Conservation (phyloP, 257 asterid genomes). For the Lycium barbarum region DNA sequence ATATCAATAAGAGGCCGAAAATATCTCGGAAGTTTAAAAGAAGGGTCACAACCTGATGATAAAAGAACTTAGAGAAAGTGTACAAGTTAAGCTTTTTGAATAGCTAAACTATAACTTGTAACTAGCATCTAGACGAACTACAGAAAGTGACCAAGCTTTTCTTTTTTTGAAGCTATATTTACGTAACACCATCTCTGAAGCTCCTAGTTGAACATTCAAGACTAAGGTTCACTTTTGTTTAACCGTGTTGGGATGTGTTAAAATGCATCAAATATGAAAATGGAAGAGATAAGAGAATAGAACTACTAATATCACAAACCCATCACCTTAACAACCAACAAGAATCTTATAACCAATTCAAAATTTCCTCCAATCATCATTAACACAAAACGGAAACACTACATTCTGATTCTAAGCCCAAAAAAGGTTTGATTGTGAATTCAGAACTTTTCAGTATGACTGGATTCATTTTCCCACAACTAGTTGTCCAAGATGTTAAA, state of each 20-base stretch:
- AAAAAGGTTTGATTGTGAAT: background rate
- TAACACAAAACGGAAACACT: background rate
- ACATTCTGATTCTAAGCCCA: background rate
- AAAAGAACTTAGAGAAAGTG: background rate
- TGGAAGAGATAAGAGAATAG: background rate
- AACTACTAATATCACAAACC: background rate
- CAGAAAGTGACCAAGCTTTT: background rate
- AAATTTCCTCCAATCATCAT: background rate
- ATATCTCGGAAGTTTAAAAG: background rate
- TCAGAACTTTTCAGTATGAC: background rate
- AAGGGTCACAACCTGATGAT: background rate
- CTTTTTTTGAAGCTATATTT: background rate
- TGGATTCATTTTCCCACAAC: background rate
- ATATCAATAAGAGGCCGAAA: background rate
- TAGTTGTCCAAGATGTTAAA: background rate
- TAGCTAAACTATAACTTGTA: background rate
- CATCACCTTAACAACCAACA: background rate
- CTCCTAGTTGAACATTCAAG: background rate
- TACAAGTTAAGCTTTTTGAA: background rate
- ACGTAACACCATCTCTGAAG: background rate
- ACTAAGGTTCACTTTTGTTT: background rate
- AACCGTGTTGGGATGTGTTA: background rate
- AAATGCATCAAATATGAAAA: background rate
- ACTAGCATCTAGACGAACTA: background rate
- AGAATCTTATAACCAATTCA: background rate